Conservation (phyloP, 768 basidiomycete genomes). For the Boletus rubropictus region DNA sequence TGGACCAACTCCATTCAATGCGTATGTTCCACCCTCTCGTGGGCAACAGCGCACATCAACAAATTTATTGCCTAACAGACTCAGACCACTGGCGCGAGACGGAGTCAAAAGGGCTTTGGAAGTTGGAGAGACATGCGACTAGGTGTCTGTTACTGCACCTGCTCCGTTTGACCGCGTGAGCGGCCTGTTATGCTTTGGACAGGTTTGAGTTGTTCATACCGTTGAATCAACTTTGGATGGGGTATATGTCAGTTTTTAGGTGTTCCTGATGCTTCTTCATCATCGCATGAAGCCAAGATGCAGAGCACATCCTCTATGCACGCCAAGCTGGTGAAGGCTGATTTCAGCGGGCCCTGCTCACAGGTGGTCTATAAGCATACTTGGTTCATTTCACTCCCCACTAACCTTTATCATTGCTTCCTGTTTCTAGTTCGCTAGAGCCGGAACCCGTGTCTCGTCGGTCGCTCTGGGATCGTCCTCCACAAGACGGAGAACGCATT, state of each 20-base stretch:
- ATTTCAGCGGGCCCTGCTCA: conserved; percentile 75
- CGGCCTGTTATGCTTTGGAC: neutral
- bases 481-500: conserved; percentile 85
- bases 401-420: neutral
- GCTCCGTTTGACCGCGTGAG: neutral
- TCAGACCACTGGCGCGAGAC: conserved; percentile 44
- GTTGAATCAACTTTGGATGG: conserved; percentile 78
- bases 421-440: conserved; percentile 56
- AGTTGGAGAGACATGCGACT: too few relatives aligned
- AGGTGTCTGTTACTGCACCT: conserved; percentile 36
- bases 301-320: too few relatives aligned
- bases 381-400: neutral
- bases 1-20: too few relatives aligned
- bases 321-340: conserved; percentile 84
- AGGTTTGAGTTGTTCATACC: conserved; percentile 73
- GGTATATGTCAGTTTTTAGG: conserved; percentile 82
- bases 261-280: conserved; percentile 40
- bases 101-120: conserved; percentile 53
- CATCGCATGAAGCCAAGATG: too few relatives aligned
- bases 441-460: conserved; percentile 71
- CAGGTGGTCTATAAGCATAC: conserved; percentile 42
- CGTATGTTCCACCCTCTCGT: too few relatives aligned
- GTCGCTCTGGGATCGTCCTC: conserved; percentile 74
- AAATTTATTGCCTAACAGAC: too few relatives aligned
- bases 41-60: too few relatives aligned